Evolutionary conservation across 2,329 filamentous ascomycete species (phyloP).

Genomic region (Ascochyta viciae-villosae): DNA sequence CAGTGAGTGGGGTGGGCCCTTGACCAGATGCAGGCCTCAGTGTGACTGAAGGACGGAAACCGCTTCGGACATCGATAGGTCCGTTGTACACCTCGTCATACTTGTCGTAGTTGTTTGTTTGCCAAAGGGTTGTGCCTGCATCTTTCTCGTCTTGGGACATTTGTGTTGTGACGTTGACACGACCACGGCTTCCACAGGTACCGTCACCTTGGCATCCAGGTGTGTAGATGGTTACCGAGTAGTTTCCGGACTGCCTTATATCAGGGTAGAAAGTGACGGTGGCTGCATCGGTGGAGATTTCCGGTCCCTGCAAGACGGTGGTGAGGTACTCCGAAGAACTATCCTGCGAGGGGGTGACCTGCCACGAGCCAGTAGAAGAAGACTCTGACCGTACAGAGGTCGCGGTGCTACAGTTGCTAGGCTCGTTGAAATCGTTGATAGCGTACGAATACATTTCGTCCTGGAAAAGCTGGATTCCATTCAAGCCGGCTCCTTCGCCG

Average conservation of each 20-base stretch:
- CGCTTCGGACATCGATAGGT: conserved; percentile 76
- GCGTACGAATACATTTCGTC: conserved; percentile 87
- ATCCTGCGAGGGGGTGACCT: conserved; percentile 67
- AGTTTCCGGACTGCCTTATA: conserved; percentile 88
- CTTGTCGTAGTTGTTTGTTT: conserved; percentile 96
- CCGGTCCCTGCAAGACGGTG: conserved; percentile 64
- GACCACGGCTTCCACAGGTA: conserved; percentile 77
- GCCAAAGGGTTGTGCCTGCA: conserved; percentile 72
- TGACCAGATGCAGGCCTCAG: conserved; percentile 73
- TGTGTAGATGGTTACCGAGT: conserved; percentile 89
- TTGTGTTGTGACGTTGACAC: conserved; percentile 79
- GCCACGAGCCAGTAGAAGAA: conserved; percentile 77
- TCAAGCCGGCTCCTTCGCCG: conserved; percentile 81
- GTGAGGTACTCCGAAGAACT: conserved; percentile 81
- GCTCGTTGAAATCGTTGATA: conserved; percentile 86
- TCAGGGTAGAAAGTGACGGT: conserved; percentile 83
- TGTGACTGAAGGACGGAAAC: conserved; percentile 82
- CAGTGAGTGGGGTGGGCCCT: conserved; percentile 62
- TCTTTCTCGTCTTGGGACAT: conserved; percentile 61
- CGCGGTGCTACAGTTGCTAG: conserved; percentile 72
- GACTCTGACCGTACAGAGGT: conserved; percentile 64
- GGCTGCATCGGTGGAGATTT: conserved; percentile 64
- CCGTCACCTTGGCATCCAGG: conserved; percentile 85
- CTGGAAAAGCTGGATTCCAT: conserved; percentile 86
- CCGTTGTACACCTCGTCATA: conserved; percentile 93